Evolutionary conservation across 352 stramenopile genomes (phyloP).

Genomic region (Phytophthora capsici): DNA sequence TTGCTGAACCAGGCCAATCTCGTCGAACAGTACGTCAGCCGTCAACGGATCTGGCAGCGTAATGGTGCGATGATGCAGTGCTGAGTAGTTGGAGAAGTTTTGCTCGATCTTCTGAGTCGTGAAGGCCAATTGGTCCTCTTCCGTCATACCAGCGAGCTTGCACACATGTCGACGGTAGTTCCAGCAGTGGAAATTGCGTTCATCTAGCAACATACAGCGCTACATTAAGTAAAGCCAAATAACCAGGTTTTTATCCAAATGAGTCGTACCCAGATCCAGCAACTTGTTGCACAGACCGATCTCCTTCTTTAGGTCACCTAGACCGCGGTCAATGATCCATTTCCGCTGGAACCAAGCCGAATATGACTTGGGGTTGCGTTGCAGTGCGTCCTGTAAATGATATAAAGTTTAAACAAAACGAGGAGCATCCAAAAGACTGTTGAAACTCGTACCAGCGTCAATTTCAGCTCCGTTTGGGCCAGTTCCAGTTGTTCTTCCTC

Average conservation of each 20-base stretch:
- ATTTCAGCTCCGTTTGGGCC: slow-evolving; percentile 87
- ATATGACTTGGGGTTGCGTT: slow-evolving; percentile 98
- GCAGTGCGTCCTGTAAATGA: slow-evolving; percentile 83
- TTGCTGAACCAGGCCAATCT: slow-evolving; percentile 91
- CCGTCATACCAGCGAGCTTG: slow-evolving; percentile 51
- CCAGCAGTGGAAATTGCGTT: slow-evolving; percentile 99
- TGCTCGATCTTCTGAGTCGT: slow-evolving; percentile 96
- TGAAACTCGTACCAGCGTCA: slow-evolving; percentile 60
- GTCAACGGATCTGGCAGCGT: slow-evolving; percentile 56
- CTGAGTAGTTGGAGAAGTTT: slow-evolving; percentile 99
- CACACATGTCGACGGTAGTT: slow-evolving; percentile 94
- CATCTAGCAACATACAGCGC: slow-evolving; percentile 94
- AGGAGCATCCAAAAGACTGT: neutral
- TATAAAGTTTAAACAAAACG: slow-evolving; percentile 2
- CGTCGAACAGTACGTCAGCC: slow-evolving; percentile 60
- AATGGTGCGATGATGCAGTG: slow-evolving; percentile 74
- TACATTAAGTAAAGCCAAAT: slow-evolving; percentile 35
- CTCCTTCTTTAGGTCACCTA: slow-evolving; percentile 75
- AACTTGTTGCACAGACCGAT: slow-evolving; percentile 80
- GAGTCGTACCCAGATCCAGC: slow-evolving; percentile 77
- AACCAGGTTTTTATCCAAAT: slow-evolving; percentile 3
- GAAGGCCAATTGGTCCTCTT: slow-evolving; percentile 92
- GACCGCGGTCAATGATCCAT: slow-evolving; percentile 81
- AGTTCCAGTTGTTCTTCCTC: slow-evolving; percentile 48
- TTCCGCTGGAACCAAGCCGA: slow-evolving; percentile 91